These are phyloP conservation scores for Ogataea polymorpha DNA, from an alignment of 805 yeast species.

Conservation along the genomic window DNA sequence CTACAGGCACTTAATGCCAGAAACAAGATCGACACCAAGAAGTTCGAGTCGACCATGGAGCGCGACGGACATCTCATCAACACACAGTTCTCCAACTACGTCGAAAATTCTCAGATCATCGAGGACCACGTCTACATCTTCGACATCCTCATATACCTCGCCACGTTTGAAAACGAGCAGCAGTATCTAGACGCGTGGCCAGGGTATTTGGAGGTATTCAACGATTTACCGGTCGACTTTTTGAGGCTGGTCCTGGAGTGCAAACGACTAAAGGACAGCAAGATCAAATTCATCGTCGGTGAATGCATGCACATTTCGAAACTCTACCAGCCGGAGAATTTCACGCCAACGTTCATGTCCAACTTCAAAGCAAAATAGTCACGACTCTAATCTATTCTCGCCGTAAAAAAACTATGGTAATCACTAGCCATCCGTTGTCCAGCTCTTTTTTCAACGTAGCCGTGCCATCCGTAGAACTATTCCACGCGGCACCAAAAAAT, in stretches of 20 bases:
- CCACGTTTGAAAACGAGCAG: conserved; percentile 43
- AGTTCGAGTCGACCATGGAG: conserved; percentile 47
- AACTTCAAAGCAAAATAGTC: conserved; percentile 10
- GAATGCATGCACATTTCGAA: conserved; percentile 23
- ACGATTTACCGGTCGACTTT: conserved; percentile 74
- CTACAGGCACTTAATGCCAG: conserved; percentile 24
- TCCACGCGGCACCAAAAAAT: conserved; percentile 57
- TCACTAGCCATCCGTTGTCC: conserved; percentile 18
- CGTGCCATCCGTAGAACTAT: conserved; percentile 52
- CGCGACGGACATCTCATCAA: conserved; percentile 59
- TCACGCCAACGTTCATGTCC: conserved; percentile 20
- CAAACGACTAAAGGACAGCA: conserved; percentile 36
- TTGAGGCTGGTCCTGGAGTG: conserved; percentile 58
- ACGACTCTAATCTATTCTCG: conserved; percentile 4
- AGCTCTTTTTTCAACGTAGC: conserved; percentile 34
- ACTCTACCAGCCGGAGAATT: conserved; percentile 10
- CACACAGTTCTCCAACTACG: conserved; percentile 46
- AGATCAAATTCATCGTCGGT: conserved; percentile 22
- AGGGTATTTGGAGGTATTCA: conserved; percentile 59
- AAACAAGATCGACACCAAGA: conserved; percentile 28
- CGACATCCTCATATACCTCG: conserved; percentile 58
- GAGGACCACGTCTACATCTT: conserved; percentile 53
- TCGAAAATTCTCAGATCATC: conserved; percentile 30
- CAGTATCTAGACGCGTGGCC: conserved; percentile 40
- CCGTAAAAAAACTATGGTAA: conserved; percentile 34